These are phyloP conservation scores for Meira nashicola DNA, from an alignment of 1,284 basidiomycete genomes.

Conservation along the genomic window DNA sequence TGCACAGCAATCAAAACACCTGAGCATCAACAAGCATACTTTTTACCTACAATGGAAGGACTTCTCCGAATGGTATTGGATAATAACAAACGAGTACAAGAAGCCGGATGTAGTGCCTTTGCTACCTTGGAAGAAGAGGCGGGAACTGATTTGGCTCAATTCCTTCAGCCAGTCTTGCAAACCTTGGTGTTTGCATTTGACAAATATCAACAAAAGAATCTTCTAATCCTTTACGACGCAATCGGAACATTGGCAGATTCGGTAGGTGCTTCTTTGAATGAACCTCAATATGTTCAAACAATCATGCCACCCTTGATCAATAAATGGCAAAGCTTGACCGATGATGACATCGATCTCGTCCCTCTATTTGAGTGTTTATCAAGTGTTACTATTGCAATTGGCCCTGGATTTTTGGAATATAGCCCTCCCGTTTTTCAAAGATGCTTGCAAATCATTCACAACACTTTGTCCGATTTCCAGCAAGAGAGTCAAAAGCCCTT, in stretches of 20 bases:
- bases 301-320: constrained; percentile 90
- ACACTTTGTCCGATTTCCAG: constrained; percentile 65
- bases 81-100: constrained; percentile 98
- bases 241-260: constrained; percentile 96
- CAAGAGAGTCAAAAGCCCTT: constrained; percentile 84
- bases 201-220: constrained; percentile 99
- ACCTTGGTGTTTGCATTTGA: constrained; percentile 94
- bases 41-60: constrained; percentile 95
- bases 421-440: constrained; percentile 88
- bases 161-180: constrained; percentile 86
- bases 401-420: constrained; percentile 81
- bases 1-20: constrained; percentile 69
- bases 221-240: constrained; percentile 96
- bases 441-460: constrained; percentile 79
- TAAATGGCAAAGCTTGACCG: constrained; percentile 81
- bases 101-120: constrained; percentile 97
- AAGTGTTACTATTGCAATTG: constrained; percentile 94
- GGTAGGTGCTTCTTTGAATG: constrained; percentile 80
- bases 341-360: constrained; percentile 87
- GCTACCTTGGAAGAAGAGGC: constrained; percentile 98
- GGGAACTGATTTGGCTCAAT: constrained; percentile 80
- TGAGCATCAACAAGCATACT: constrained; percentile 84
- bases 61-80: constrained; percentile 97
- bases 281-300: constrained; percentile 82
- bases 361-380: constrained; percentile 87